phyloP scores from a whole-genome alignment of 83 land plant species.

The Picea mariana region DNA sequence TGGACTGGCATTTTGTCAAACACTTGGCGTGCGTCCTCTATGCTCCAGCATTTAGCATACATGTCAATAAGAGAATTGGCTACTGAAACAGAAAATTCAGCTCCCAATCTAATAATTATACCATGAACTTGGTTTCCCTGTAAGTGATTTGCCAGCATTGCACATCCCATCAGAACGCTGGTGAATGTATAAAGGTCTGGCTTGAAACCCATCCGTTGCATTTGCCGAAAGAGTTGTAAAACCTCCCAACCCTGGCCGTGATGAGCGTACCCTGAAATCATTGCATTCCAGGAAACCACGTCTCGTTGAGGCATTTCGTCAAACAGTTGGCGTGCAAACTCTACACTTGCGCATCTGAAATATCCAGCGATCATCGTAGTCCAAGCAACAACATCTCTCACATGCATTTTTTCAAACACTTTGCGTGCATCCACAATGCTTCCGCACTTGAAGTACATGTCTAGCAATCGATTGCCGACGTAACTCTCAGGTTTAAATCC shows the following conservation, averaged over 20 bases:
- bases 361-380: conserved; percentile 30
- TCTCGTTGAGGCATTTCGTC: too few species aligned
- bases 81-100: conserved; percentile 28
- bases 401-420: conserved; percentile 34
- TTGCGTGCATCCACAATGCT: conserved; percentile 15
- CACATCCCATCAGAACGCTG: conserved; percentile 35
- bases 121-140: conserved; percentile 50
- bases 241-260: not conserved
- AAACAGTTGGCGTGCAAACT: too few species aligned
- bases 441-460: conserved; percentile 38
- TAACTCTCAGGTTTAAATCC: not conserved
- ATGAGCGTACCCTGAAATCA: too few species aligned
- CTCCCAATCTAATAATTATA: conserved; percentile 40
- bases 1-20: conserved; percentile 44
- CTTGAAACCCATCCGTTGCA: conserved; percentile 9
- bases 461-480: conserved; percentile 45
- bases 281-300: too few species aligned
- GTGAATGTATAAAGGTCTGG: conserved; percentile 38
- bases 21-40: conserved; percentile 35
- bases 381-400: conserved; percentile 42
- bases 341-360: conserved; percentile 9
- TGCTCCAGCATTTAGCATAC: conserved; percentile 33
- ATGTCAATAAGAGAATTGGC: conserved; percentile 51
- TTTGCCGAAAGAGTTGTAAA: not conserved
- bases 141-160: conserved; percentile 11